Base-by-base conservation (phyloP, 1,284 basidiomycete genomes). In the Anthracocystis setariae region DNA sequence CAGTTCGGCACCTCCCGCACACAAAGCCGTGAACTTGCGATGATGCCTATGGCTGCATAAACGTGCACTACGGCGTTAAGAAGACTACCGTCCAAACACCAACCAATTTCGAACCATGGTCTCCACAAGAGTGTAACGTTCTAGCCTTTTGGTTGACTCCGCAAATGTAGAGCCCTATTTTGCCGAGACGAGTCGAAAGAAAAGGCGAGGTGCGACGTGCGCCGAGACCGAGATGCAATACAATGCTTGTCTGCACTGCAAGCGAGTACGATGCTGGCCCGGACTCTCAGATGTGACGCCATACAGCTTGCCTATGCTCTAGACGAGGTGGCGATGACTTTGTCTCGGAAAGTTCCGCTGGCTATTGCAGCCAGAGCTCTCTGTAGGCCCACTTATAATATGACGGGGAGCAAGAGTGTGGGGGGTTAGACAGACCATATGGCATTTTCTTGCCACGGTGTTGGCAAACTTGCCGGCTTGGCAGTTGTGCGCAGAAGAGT, bases 101-200 rank as follows among this genome's bases (percentile, higher is more conserved):
- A 33, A 33, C 32, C 32, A n/a, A n/a, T n/a, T n/a, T n/a, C n/a
- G n/a, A n/a, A n/a, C n/a, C n/a, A n/a, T n/a, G n/a, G n/a, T n/a
- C n/a, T n/a, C n/a, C n/a, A n/a, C n/a, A n/a, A n/a, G n/a, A n/a
- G n/a, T n/a, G n/a, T n/a, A n/a, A n/a, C n/a, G n/a, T n/a, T n/a
- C n/a, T n/a, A n/a, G 53, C 53, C 40, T 48, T 56, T 53, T 63
- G 60, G 53, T 53, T 63, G 53, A 63, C 60, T 52, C 60, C 48
- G 44, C 60, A 33, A 43, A 44, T 46, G 24, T 5, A 37, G 7
- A n/a, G 25, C 20, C n/a, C 24, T 27, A 43, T 46, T 51, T 52
- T 21, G 24, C 29, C 39, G 32, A 40, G 43, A 24, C 12, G 29
- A 29, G 29, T 29, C 12, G 29, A 29, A 29, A 12, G 46, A 33